A percentile compares a stretch with the other conserved stretches of the same genome.
Evolutionary conservation across 2,329 filamentous ascomycete species (phyloP).

Genomic region (Allantophomopsis cytisporea): DNA sequence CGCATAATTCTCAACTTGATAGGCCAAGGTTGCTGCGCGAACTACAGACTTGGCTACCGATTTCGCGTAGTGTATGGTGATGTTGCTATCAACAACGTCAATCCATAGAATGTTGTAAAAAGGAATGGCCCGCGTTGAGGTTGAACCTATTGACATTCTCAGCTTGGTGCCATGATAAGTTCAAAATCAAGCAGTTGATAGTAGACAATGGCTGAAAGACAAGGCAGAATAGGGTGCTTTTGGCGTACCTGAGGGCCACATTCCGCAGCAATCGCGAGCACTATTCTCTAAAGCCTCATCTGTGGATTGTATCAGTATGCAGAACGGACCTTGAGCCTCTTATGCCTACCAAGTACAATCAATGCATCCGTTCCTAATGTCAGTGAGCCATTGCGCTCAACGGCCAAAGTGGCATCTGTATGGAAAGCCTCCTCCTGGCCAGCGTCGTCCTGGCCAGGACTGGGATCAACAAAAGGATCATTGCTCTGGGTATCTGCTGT

Average conservation of each 20-base stretch:
- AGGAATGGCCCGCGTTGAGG: conserved; percentile 41
- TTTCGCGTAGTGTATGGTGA: conserved; percentile 63
- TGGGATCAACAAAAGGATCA: conserved; percentile 23
- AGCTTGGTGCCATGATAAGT: no score
- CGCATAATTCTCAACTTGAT: conserved; percentile 30
- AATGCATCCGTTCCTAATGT: conserved; percentile 47
- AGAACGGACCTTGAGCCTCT: not conserved
- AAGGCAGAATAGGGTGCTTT: conserved; percentile 2
- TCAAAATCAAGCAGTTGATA: conserved; percentile 4
- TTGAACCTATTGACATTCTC: conserved; percentile 8
- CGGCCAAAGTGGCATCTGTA: conserved; percentile 30
- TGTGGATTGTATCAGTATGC: conserved; percentile 11
- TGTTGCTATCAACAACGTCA: conserved; percentile 40
- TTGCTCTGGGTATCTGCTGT: conserved; percentile 11
- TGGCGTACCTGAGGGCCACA: conserved; percentile 33
- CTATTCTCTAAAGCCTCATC: conserved; percentile 38
- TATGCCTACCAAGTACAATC: conserved; percentile 38
- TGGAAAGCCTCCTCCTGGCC: conserved; percentile 19
- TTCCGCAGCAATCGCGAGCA: conserved; percentile 39
- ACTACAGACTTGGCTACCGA: conserved; percentile 44
- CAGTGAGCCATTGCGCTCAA: conserved; percentile 43
- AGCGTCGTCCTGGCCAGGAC: conserved; percentile 15
- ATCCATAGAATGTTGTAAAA: conserved; percentile 82
- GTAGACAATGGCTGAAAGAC: conserved; percentile 7
- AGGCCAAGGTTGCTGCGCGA: conserved; percentile 44